Evolutionary conservation across 306 rosid genomes (phyloP).

Genomic region (Vicia sativa): DNA sequence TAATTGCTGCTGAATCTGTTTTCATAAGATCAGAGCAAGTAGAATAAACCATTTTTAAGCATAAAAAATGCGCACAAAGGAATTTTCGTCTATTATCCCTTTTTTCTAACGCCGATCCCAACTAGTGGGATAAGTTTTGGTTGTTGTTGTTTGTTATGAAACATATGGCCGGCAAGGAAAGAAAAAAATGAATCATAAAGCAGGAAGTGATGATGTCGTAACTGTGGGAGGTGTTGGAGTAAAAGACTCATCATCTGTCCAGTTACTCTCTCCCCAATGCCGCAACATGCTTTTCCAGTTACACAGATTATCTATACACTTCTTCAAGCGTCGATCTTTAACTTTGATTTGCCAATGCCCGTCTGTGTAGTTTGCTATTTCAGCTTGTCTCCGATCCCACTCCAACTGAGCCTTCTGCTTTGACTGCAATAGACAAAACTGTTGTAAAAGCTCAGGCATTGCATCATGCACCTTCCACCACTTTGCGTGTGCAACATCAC

Average conservation of each 20-base stretch:
- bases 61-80: conserved; percentile 15
- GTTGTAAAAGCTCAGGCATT: conserved; percentile 83
- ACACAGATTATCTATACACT: conserved; percentile 73
- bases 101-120: conserved; percentile 23
- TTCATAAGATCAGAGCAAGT: conserved; percentile 23
- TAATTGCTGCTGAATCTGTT: conserved; percentile 21
- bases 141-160: not conserved
- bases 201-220: conserved; percentile 42
- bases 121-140: not conserved
- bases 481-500: conserved; percentile 80
- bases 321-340: conserved; percentile 64
- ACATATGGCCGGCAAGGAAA: not conserved
- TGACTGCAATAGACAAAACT: conserved; percentile 71
- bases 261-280: conserved; percentile 98
- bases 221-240: conserved; percentile 63
- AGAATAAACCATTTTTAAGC: conserved; percentile 36
- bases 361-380: conserved; percentile 68
- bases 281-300: conserved; percentile 81
- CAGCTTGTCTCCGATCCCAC: conserved; percentile 83
- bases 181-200: conserved; percentile 28
- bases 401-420: conserved; percentile 95
- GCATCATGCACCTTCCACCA: conserved; percentile 97
- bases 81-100: conserved; percentile 4
- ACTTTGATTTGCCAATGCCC: conserved; percentile 81
- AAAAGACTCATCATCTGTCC: conserved; percentile 70